Conservation (phyloP, 75 land plant species). For the Larix kaempferi region DNA sequence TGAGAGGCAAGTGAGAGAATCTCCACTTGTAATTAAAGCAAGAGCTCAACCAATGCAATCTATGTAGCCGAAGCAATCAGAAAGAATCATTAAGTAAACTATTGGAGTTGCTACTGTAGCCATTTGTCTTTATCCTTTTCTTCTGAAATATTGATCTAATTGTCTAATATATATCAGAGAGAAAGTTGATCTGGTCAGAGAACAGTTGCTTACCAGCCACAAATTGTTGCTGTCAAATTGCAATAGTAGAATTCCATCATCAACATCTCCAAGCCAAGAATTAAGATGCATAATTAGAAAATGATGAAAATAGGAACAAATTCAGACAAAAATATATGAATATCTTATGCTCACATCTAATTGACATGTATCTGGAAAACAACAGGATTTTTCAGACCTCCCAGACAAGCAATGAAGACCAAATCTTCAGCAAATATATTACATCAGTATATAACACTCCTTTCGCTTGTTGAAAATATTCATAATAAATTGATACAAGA, state of each 20-base stretch:
- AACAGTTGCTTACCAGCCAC: slow-evolving; percentile 74
- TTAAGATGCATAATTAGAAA: background rate
- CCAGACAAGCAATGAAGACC: background rate
- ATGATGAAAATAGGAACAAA: background rate
- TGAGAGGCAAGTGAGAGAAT: background rate
- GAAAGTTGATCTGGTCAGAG: background rate
- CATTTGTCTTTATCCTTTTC: background rate
- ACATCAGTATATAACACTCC: background rate
- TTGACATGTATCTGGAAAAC: background rate
- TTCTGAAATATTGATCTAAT: background rate
- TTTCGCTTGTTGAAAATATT: background rate
- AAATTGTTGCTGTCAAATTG: slow-evolving; percentile 80
- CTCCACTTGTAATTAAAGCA: background rate
- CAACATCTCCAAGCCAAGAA: slow-evolving; percentile 1
- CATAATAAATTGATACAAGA: background rate
- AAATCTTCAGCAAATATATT: background rate
- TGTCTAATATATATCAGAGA: background rate
- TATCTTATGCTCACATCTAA: background rate
- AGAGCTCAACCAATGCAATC: background rate
- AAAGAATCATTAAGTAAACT: background rate
- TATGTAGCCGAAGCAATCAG: background rate
- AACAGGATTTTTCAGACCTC: background rate
- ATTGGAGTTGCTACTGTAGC: background rate
- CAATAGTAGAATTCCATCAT: slow-evolving; percentile 5
- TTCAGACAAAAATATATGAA: background rate